Conservation (phyloP, 2,329 filamentous ascomycete species). For the Blastomyces emzantsi region DNA sequence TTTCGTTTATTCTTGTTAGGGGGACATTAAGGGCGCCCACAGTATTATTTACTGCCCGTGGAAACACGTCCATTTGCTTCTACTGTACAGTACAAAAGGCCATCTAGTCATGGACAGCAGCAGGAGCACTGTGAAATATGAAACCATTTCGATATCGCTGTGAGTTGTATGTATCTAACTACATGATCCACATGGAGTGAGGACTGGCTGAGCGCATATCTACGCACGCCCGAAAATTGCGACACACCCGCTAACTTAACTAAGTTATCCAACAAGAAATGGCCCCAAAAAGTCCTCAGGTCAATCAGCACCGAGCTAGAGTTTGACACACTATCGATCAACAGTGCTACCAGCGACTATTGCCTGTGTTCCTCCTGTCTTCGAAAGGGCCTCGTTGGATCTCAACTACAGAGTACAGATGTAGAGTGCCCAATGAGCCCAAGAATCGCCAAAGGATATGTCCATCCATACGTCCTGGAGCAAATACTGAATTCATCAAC, state of each 20-base stretch:
- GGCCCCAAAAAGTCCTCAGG: background rate
- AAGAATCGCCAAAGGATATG: no score
- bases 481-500: no score
- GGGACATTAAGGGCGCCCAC: background rate
- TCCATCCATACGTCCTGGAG: no score
- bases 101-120: background rate
- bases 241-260: no score
- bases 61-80: background rate
- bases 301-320: background rate
- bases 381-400: background rate
- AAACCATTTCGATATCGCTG: background rate
- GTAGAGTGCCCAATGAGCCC: no score
- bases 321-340: constrained; percentile 1
- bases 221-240: constrained; percentile 5
- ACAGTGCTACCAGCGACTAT: background rate
- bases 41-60: background rate
- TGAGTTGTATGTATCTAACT: background rate
- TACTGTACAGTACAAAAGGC: no score
- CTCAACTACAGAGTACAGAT: no score
- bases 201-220: background rate
- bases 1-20: background rate
- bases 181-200: background rate
- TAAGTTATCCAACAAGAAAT: background rate
- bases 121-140: background rate
- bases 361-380: background rate